Evolutionary conservation across 305 asterid species (phyloP).

Genomic region (Fraxinus platypoda): DNA sequence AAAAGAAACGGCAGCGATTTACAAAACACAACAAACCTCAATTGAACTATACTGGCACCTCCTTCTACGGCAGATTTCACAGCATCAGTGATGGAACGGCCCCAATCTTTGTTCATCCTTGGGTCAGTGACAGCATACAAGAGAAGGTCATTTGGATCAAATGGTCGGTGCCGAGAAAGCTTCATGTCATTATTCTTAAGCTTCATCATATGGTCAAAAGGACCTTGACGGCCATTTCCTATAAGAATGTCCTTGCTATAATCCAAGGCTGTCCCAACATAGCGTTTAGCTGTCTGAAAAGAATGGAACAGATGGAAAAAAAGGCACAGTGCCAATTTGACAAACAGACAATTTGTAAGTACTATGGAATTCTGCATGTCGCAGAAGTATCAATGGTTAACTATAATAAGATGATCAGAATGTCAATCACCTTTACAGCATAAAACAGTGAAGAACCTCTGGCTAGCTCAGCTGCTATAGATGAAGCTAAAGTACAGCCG

Average conservation of each 20-base stretch:
- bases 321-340: conserved; percentile 6
- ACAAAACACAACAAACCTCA: conserved; percentile 51
- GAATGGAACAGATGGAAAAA: neutral
- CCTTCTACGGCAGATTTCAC: conserved; percentile 87
- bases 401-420: conserved; percentile 1
- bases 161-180: conserved; percentile 31
- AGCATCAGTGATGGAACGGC: conserved; percentile 74
- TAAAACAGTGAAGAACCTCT: conserved; percentile 69
- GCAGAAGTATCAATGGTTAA: conserved; percentile 15
- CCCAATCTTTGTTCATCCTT: conserved; percentile 87
- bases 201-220: conserved; percentile 83
- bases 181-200: conserved; percentile 47
- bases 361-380: neutral
- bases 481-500: conserved; percentile 90
- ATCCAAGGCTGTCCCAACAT: conserved; percentile 67
- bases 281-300: conserved; percentile 75
- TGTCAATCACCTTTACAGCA: conserved; percentile 72
- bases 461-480: conserved; percentile 93
- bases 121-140: conserved; percentile 95
- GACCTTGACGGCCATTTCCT: conserved; percentile 83
- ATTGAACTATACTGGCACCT: conserved; percentile 86
- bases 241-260: conserved; percentile 74
- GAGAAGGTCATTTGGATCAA: conserved; percentile 72
- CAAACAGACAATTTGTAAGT: conserved; percentile 5
- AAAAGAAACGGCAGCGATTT: conserved; percentile 7